Percentiles rank a stretch among this genome's conserved stretches.
phyloP scores from a whole-genome alignment of 2,329 filamentous ascomycete species.

The Alternaria longipes region DNA sequence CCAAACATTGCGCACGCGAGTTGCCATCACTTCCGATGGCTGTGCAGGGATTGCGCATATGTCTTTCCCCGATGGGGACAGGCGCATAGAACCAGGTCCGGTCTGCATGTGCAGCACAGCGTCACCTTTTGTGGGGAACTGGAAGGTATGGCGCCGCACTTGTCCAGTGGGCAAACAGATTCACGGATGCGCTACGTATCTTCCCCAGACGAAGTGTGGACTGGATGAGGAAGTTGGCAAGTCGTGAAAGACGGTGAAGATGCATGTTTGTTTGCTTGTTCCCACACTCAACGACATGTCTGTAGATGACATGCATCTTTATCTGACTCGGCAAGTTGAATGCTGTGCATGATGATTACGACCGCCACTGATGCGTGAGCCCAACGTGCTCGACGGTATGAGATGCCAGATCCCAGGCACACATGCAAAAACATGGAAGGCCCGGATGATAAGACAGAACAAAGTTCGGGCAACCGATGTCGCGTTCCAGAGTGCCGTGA shows the following conservation, averaged over 20 bases:
- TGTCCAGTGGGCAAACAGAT: constrained; percentile 31
- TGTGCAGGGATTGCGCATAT: constrained; percentile 33
- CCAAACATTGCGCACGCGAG: constrained; percentile 46
- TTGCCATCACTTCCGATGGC: constrained; percentile 36
- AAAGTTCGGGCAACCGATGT: constrained; percentile 19
- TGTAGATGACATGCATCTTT: not conserved
- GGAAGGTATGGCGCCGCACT: constrained; percentile 35
- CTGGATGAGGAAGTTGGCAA: constrained; percentile 33
- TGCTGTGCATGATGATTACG: constrained; percentile 23
- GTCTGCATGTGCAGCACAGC: constrained; percentile 36
- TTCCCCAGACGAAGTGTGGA: constrained; percentile 38
- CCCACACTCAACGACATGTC: constrained; percentile 9
- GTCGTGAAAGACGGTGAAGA: constrained; percentile 29
- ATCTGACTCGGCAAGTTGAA: not conserved
- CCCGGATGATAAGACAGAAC: constrained; percentile 11
- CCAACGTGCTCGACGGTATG: constrained; percentile 17
- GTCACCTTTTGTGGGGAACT: constrained; percentile 50
- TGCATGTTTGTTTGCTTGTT: constrained; percentile 32
- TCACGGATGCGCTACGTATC: constrained; percentile 41
- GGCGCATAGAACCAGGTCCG: constrained; percentile 32
- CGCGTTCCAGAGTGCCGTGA: constrained; percentile 13
- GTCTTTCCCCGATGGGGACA: constrained; percentile 30
- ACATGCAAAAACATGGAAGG: constrained; percentile 19
- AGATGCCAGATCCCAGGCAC: constrained; percentile 18
- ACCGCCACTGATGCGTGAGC: constrained; percentile 19